A percentile compares a stretch with the other conserved stretches of the same genome.
Conservation (phyloP, 2,329 filamentous ascomycete genomes). For the Hirsutella rhossiliensis region DNA sequence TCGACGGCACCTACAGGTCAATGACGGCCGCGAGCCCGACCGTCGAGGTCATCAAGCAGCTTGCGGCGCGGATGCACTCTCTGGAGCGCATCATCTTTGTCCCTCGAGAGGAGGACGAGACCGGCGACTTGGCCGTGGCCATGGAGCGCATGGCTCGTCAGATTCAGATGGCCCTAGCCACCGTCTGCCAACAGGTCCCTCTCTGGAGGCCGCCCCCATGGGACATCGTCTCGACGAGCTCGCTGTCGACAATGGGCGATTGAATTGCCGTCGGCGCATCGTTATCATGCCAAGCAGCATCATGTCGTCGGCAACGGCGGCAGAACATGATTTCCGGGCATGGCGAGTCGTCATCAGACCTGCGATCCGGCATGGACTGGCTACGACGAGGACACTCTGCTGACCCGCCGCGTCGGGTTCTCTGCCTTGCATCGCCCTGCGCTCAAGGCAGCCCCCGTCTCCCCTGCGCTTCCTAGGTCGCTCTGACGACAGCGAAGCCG, state of each 20-base stretch:
- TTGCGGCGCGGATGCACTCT: constrained; percentile 24
- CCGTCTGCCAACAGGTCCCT: constrained; percentile 16
- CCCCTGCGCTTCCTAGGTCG: too few species aligned
- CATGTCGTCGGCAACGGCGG: too few species aligned
- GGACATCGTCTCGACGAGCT: constrained; percentile 21
- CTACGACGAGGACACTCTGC: too few species aligned
- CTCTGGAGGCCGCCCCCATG: constrained; percentile 23
- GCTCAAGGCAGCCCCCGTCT: too few species aligned
- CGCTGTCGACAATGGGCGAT: constrained; percentile 8
- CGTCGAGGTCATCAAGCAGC: constrained; percentile 25
- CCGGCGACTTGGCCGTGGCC: constrained; percentile 15
- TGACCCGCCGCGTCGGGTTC: too few species aligned
- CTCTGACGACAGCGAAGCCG: too few species aligned
- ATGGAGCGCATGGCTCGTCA: constrained; percentile 23
- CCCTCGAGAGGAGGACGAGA: constrained; percentile 22
- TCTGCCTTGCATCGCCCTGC: too few species aligned
- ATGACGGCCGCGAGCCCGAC: constrained; percentile 27
- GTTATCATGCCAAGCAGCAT: too few species aligned
- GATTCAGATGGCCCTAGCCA: constrained; percentile 22
- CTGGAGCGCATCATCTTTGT: constrained; percentile 33
- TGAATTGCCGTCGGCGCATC: constrained; percentile 1
- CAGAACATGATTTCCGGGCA: too few species aligned
- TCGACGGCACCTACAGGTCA: constrained; percentile 20
- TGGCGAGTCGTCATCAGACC: too few species aligned
- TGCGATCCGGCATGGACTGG: too few species aligned